Conservation (phyloP, 139 green algal genomes). For the Coelastrella sp. region DNA sequence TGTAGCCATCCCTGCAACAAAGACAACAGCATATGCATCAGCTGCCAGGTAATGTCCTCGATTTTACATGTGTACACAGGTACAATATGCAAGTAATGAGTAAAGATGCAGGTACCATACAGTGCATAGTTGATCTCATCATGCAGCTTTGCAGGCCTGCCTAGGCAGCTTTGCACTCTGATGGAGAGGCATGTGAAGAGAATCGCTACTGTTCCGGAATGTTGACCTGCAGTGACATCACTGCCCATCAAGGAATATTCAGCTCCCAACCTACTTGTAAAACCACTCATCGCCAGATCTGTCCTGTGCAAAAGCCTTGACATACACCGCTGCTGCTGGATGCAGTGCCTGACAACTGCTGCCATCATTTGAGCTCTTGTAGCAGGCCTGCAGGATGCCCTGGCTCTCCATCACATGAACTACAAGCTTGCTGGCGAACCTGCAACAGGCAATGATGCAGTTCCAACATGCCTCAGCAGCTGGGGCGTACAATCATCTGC, state of each 20-base stretch:
- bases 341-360: background rate
- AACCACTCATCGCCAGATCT: background rate
- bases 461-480: no score
- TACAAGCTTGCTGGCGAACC: constrained; percentile 34
- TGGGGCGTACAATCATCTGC: no score
- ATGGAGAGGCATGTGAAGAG: no score
- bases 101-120: no score
- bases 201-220: no score
- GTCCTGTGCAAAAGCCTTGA: constrained; percentile 36
- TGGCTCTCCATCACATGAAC: constrained; percentile 17
- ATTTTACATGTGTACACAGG: no score
- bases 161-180: background rate
- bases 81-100: no score
- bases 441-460: background rate
- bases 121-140: no score
- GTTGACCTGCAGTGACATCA: no score
- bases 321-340: constrained; percentile 11
- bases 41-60: background rate
- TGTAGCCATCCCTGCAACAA: constrained; percentile 46
- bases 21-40: background rate
- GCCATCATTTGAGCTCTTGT: constrained; percentile 1
- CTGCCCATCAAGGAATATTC: background rate
- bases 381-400: constrained; percentile 17
- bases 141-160: background rate
- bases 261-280: constrained; percentile 29